Evolutionary conservation across 1,284 basidiomycete genomes (phyloP).

Genomic region (Ceratobasidium sp.): DNA sequence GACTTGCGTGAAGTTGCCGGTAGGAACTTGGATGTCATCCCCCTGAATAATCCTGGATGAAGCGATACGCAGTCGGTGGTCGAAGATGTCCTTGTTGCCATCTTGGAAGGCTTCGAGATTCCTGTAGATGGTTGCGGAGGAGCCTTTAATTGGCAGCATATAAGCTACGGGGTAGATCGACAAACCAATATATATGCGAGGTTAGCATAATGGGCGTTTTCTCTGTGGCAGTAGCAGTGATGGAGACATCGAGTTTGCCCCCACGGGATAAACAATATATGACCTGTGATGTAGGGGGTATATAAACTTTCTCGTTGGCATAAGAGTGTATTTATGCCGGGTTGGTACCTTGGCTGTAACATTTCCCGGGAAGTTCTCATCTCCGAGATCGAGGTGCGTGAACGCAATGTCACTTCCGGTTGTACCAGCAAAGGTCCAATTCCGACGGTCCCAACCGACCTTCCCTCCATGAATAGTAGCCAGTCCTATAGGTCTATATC

Average conservation of each 20-base stretch:
- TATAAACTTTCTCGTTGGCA: not conserved
- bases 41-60: slow-evolving; percentile 62
- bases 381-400: slow-evolving; percentile 65
- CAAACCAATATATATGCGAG: slow-evolving; percentile 54
- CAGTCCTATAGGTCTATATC: slow-evolving; percentile 51
- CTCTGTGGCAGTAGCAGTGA: slow-evolving; percentile 66
- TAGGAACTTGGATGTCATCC: slow-evolving; percentile 65
- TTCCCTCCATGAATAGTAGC: slow-evolving; percentile 70
- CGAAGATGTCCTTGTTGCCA: slow-evolving; percentile 61
- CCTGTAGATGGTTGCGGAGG: slow-evolving; percentile 66
- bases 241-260: slow-evolving; percentile 63
- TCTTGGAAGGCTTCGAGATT: slow-evolving; percentile 71
- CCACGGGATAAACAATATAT: slow-evolving; percentile 67
- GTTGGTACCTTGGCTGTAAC: slow-evolving; percentile 64
- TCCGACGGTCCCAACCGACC: slow-evolving; percentile 66
- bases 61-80: slow-evolving; percentile 61
- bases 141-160: slow-evolving; percentile 41
- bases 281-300: slow-evolving; percentile 56
- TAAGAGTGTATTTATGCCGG: not conserved
- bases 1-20: slow-evolving; percentile 61
- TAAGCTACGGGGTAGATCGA: slow-evolving; percentile 52
- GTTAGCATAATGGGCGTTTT: slow-evolving; percentile 72
- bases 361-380: slow-evolving; percentile 69
- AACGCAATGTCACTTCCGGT: slow-evolving; percentile 66
- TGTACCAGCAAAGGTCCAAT: slow-evolving; percentile 66